These are phyloP conservation scores for Adiantum capillusveneris DNA, from an alignment of 75 land plant genomes.

Conservation along the genomic window DNA sequence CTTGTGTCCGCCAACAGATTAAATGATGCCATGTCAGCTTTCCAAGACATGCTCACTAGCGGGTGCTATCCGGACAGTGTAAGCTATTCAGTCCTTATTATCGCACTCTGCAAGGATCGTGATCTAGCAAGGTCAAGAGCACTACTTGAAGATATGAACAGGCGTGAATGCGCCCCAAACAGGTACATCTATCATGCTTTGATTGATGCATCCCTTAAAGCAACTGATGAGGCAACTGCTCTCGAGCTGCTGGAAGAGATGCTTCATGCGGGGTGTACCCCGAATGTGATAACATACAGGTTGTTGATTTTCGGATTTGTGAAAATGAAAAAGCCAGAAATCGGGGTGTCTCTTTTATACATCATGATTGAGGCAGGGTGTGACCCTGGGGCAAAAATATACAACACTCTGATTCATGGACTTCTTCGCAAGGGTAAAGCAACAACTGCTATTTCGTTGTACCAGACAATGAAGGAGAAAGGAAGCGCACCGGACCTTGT, in stretches of 20 bases:
- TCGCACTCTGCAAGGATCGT: not conserved
- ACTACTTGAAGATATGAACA: not conserved
- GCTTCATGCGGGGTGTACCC: slow-evolving; percentile 43
- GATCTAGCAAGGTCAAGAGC: not conserved
- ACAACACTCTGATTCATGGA: slow-evolving; percentile 32
- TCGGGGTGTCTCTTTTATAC: slow-evolving; percentile 34
- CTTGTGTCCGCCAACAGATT: not conserved
- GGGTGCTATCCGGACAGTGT: not conserved
- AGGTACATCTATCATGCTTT: slow-evolving; percentile 56
- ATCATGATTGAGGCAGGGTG: slow-evolving; percentile 50
- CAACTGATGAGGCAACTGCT: slow-evolving; percentile 44
- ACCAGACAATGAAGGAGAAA: slow-evolving; percentile 14
- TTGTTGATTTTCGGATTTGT: slow-evolving; percentile 53
- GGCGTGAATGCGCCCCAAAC: not conserved
- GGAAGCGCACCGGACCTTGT: slow-evolving; percentile 37
- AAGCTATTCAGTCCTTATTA: not conserved
- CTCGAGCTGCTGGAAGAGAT: slow-evolving; percentile 51
- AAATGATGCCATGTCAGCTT: not conserved
- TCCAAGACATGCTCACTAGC: not conserved
- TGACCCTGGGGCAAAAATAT: slow-evolving; percentile 29
- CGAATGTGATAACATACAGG: slow-evolving; percentile 53
- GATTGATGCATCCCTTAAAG: slow-evolving; percentile 52
- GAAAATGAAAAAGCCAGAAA: slow-evolving; percentile 34
- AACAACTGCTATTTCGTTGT: slow-evolving; percentile 21
- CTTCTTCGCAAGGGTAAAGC: slow-evolving; percentile 25